Percentiles rank a stretch among this genome's conserved stretches.
phyloP scores from a whole-genome alignment of 106 monocot species.

The Acorus gramineus region DNA sequence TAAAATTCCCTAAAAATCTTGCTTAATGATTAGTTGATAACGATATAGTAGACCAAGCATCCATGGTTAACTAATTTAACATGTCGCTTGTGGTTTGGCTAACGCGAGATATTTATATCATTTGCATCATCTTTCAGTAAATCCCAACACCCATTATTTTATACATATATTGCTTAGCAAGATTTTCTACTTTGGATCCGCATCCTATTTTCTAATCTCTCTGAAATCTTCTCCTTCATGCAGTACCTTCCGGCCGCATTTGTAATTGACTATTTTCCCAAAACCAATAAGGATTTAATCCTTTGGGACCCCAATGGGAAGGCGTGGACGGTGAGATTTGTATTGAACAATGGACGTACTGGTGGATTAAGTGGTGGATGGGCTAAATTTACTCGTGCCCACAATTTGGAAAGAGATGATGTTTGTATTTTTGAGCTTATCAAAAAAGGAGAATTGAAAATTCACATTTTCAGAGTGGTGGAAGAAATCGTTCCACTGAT shows the following conservation, averaged over 20 bases:
- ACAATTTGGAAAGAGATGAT: slow-evolving; percentile 50
- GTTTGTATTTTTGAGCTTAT: slow-evolving; percentile 55
- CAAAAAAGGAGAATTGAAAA: slow-evolving; percentile 17
- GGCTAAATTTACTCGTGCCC: slow-evolving; percentile 29
- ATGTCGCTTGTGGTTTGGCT: too few species aligned
- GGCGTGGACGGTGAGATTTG: slow-evolving; percentile 33
- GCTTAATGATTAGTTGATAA: too few species aligned
- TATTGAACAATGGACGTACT: neutral
- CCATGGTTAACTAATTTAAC: too few species aligned
- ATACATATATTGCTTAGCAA: too few species aligned
- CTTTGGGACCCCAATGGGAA: slow-evolving; percentile 30
- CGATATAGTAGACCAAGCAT: too few species aligned
- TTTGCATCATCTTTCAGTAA: too few species aligned
- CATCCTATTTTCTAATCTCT: too few species aligned
- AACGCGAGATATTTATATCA: too few species aligned
- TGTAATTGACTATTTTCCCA: slow-evolving; percentile 25
- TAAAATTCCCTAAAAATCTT: too few species aligned
- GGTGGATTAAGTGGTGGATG: slow-evolving; percentile 51
- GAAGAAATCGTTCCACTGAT: slow-evolving; percentile 35
- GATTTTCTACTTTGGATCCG: too few species aligned
- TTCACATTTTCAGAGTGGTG: slow-evolving; percentile 60
- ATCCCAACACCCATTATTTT: too few species aligned
- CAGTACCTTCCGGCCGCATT: slow-evolving; percentile 39
- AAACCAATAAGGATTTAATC: slow-evolving; percentile 10
- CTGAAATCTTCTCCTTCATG: neutral